Conservation (phyloP, 1,284 basidiomycete species). For the Xanthoconium separans region DNA sequence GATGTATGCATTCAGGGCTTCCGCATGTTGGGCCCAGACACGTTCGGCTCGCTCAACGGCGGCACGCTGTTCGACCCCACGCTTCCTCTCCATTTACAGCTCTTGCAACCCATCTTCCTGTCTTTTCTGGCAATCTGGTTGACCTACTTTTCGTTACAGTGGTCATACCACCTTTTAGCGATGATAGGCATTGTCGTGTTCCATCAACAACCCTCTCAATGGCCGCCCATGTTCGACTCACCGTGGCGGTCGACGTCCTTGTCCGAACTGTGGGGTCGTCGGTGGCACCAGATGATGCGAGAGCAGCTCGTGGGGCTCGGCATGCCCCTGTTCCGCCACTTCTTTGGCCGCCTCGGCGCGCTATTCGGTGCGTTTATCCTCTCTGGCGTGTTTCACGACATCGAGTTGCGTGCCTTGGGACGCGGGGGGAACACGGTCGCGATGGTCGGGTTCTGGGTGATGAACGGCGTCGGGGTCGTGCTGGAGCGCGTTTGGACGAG, state of each 20-base stretch:
- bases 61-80: slow-evolving; percentile 50
- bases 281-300: slow-evolving; percentile 46
- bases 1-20: slow-evolving; percentile 17
- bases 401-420: slow-evolving; percentile 57
- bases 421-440: slow-evolving; percentile 44
- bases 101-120: slow-evolving; percentile 36
- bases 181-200: slow-evolving; percentile 42
- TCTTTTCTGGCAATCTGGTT: slow-evolving; percentile 41
- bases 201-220: slow-evolving; percentile 33
- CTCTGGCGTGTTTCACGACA: slow-evolving; percentile 57
- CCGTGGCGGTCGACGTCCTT: slow-evolving; percentile 43
- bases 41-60: slow-evolving; percentile 19
- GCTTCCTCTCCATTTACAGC: slow-evolving; percentile 40
- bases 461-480: slow-evolving; percentile 51
- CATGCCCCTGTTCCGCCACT: slow-evolving; percentile 22
- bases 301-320: slow-evolving; percentile 25
- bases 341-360: slow-evolving; percentile 47
- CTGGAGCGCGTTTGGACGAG: slow-evolving; percentile 47
- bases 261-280: slow-evolving; percentile 43
- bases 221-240: slow-evolving; percentile 43
- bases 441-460: slow-evolving; percentile 30
- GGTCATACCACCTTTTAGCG: slow-evolving; percentile 40
- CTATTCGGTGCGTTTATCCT: slow-evolving; percentile 54
- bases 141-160: slow-evolving; percentile 43
- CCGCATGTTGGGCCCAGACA: slow-evolving; percentile 16